phyloP scores from a whole-genome alignment of 1,284 basidiomycete species.

The Boletus sp. region DNA sequence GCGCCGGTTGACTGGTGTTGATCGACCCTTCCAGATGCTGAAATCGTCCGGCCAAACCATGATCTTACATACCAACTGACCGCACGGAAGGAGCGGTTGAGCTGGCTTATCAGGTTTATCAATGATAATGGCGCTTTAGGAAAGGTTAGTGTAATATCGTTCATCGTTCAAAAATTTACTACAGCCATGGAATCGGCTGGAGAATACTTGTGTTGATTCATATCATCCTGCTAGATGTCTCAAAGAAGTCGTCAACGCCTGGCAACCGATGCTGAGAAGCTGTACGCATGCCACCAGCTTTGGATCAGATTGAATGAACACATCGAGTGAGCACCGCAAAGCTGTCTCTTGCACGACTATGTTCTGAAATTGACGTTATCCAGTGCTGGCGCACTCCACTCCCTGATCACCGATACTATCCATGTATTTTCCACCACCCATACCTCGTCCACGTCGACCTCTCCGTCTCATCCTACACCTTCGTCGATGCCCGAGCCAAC shows the following conservation, averaged over 20 bases:
- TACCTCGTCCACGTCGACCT: constrained; percentile 45
- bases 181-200: not conserved
- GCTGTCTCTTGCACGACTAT: not conserved
- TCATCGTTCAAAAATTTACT: not conserved
- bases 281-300: constrained; percentile 77
- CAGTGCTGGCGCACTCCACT: constrained; percentile 48
- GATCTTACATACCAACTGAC: constrained; percentile 81
- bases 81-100: constrained; percentile 71
- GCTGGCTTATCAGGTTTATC: constrained; percentile 84
- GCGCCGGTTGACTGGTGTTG: not conserved
- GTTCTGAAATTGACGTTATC: constrained; percentile 2
- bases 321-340: constrained; percentile 45
- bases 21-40: constrained; percentile 47
- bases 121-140: constrained; percentile 76
- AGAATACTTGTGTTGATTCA: constrained; percentile 8
- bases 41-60: constrained; percentile 70
- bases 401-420: constrained; percentile 63
- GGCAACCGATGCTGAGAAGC: constrained; percentile 84
- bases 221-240: constrained; percentile 56
- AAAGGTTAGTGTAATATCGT: constrained; percentile 47
- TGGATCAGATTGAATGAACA: constrained; percentile 82
- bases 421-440: constrained; percentile 64
- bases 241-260: constrained; percentile 74
- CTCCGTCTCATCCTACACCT: constrained; percentile 15
- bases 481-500: constrained; percentile 25